Conservation (phyloP, 208 protist species). For the Crithidia thermophila region DNA sequence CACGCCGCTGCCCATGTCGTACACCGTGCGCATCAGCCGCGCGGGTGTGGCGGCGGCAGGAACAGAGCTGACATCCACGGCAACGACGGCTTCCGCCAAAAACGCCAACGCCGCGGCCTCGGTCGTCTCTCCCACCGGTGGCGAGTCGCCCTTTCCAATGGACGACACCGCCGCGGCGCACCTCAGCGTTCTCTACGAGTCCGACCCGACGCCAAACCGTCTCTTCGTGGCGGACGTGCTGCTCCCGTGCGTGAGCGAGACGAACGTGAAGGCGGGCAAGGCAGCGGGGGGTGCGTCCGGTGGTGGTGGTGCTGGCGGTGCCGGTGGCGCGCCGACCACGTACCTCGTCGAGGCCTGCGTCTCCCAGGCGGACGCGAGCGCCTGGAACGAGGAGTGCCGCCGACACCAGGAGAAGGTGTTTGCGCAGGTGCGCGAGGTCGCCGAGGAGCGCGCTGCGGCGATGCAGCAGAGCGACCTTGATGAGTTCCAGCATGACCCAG, state of each 20-base stretch:
- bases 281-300: not conserved
- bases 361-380: conserved; percentile 37
- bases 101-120: not conserved
- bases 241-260: conserved; percentile 20
- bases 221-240: conserved; percentile 63
- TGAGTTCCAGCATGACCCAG: conserved; percentile 42
- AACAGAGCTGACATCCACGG: not conserved
- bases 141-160: not conserved
- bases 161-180: not conserved
- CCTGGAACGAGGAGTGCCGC: conserved; percentile 69
- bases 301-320: not conserved
- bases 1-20: conserved; percentile 45
- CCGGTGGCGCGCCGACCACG: conserved; percentile 1
- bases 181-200: conserved; percentile 29
- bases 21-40: conserved; percentile 46
- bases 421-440: conserved; percentile 23
- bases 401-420: conserved; percentile 53
- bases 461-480: conserved; percentile 31
- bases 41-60: not conserved
- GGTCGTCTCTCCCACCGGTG: not conserved
- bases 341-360: conserved; percentile 72
- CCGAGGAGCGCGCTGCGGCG: conserved; percentile 32
- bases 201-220: conserved; percentile 11
- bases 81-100: not conserved
- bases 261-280: conserved; percentile 15